Percentiles rank a stretch among this genome's conserved stretches.
Conservation (phyloP, 2,329 filamentous ascomycete species). For the Aspergillus sergii region DNA sequence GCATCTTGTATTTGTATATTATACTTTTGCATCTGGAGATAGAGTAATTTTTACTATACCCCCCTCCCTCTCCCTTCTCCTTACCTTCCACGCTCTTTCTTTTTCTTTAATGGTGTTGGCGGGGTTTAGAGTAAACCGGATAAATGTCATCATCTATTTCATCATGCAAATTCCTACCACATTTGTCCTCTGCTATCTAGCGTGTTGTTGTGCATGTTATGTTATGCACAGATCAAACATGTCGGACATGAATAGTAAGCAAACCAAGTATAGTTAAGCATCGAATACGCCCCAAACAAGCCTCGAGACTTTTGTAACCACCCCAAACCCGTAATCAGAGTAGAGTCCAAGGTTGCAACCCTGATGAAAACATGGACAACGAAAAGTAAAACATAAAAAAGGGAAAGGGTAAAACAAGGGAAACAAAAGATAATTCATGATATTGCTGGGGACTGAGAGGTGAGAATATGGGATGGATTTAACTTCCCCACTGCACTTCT, state of each 20-base stretch:
- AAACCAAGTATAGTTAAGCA: slow-evolving; percentile 19
- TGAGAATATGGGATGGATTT: background rate
- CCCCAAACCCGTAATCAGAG: slow-evolving; percentile 19
- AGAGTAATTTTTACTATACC: slow-evolving; percentile 32
- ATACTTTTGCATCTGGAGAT: slow-evolving; percentile 20
- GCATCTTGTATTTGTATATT: slow-evolving; percentile 16
- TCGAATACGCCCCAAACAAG: slow-evolving; percentile 24
- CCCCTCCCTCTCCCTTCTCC: slow-evolving; percentile 22
- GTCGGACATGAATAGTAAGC: slow-evolving; percentile 13
- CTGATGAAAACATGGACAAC: slow-evolving; percentile 18
- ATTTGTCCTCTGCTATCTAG: slow-evolving; percentile 12
- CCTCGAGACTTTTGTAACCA: slow-evolving; percentile 23
- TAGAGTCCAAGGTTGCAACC: slow-evolving; percentile 13
- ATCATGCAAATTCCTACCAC: slow-evolving; percentile 21
- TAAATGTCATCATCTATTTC: slow-evolving; percentile 25
- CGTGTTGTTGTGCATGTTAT: slow-evolving; percentile 12
- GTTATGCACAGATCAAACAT: slow-evolving; percentile 17
- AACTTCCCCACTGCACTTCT: background rate
- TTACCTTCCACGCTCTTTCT: background rate
- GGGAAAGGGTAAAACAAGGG: slow-evolving; percentile 8
- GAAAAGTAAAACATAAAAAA: slow-evolving; percentile 12
- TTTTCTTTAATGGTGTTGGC: background rate
- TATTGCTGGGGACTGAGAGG: slow-evolving; percentile 5
- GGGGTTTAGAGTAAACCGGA: background rate
- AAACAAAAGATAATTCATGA: slow-evolving; percentile 19